phyloP scores from a whole-genome alignment of 441 rosid genomes.

The Raphanus hybrid region DNA sequence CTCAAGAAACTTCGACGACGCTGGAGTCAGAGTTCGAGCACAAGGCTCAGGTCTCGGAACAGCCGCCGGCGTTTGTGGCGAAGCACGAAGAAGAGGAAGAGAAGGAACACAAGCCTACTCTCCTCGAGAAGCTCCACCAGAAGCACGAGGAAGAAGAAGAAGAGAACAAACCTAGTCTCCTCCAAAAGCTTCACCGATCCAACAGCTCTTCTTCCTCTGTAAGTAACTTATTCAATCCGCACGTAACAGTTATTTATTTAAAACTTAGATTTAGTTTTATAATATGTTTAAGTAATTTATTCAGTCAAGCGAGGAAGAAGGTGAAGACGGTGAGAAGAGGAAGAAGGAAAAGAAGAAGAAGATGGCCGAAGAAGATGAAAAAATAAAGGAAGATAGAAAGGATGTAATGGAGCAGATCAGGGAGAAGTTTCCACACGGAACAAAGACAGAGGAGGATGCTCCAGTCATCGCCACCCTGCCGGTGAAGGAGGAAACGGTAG shows the following conservation, averaged over 20 bases:
- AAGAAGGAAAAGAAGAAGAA: conserved; percentile 49
- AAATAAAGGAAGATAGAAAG: conserved; percentile 66
- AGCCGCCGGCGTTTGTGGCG: not conserved
- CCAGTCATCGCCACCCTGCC: conserved; percentile 17
- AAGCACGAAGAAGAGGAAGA: conserved; percentile 33
- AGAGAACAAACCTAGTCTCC: conserved; percentile 56
- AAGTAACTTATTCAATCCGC: conserved; percentile 43
- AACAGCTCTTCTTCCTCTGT: conserved; percentile 85
- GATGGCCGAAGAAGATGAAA: conserved; percentile 45
- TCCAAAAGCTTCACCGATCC: conserved; percentile 69
- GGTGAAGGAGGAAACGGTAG: not conserved
- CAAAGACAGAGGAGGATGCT: conserved; percentile 47
- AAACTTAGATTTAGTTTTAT: too few species aligned
- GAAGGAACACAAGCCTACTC: conserved; percentile 25
- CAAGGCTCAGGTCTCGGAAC: conserved; percentile 54
- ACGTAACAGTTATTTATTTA: too few species aligned
- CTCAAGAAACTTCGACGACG: conserved; percentile 50
- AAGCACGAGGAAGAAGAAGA: conserved; percentile 36
- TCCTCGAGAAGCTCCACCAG: conserved; percentile 36
- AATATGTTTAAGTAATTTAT: too few species aligned
- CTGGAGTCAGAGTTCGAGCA: conserved; percentile 56
- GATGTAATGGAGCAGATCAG: conserved; percentile 64
- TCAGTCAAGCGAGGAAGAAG: conserved; percentile 82
- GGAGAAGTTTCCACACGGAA: conserved; percentile 65
- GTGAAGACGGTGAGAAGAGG: conserved; percentile 48